A percentile compares a stretch with the other conserved stretches of the same genome.
Evolutionary conservation across 208 protist species (phyloP).

Genomic region (Herpetomonas tarakana): DNA sequence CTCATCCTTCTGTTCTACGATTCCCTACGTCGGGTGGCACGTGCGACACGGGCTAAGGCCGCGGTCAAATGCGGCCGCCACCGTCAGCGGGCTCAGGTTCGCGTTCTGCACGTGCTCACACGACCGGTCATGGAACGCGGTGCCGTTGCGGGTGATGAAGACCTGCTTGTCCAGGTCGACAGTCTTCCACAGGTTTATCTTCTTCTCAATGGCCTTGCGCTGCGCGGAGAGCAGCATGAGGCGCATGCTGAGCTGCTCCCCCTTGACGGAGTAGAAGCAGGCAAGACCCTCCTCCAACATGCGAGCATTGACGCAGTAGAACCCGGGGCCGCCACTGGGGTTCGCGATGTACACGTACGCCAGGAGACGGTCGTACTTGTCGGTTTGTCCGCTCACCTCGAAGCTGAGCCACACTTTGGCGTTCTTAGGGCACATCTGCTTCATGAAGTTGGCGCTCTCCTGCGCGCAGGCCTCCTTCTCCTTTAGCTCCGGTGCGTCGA

Average conservation of each 20-base stretch:
- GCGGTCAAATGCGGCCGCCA: conserved; percentile 28
- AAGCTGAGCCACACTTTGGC: conserved; percentile 25
- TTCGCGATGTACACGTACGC: conserved; percentile 42
- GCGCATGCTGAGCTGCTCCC: conserved; percentile 10
- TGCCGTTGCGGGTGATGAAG: conserved; percentile 33
- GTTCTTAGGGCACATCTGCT: conserved; percentile 25
- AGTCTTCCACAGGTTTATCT: conserved; percentile 42
- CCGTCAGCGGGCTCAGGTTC: conserved; percentile 11
- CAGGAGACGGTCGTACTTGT: conserved; percentile 39
- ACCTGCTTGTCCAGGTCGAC: conserved; percentile 27
- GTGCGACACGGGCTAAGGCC: conserved; percentile 42
- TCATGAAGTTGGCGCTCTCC: conserved; percentile 41
- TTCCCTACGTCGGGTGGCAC: conserved; percentile 36
- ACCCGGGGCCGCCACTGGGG: conserved; percentile 17
- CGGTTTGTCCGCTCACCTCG: conserved; percentile 13
- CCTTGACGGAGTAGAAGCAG: conserved; percentile 31
- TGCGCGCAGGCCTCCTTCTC: conserved; percentile 43
- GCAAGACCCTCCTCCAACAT: conserved; percentile 45
- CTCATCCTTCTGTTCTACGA: too few species aligned
- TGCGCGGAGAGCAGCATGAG: conserved; percentile 30
- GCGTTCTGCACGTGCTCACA: conserved; percentile 20
- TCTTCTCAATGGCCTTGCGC: conserved; percentile 13
- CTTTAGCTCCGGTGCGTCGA: conserved; percentile 50
- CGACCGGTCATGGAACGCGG: conserved; percentile 38
- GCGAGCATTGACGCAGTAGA: conserved; percentile 47